phyloP scores from a whole-genome alignment of 371 early-diverging fungal species.

The Paramicrosporidium saccamoebae region DNA sequence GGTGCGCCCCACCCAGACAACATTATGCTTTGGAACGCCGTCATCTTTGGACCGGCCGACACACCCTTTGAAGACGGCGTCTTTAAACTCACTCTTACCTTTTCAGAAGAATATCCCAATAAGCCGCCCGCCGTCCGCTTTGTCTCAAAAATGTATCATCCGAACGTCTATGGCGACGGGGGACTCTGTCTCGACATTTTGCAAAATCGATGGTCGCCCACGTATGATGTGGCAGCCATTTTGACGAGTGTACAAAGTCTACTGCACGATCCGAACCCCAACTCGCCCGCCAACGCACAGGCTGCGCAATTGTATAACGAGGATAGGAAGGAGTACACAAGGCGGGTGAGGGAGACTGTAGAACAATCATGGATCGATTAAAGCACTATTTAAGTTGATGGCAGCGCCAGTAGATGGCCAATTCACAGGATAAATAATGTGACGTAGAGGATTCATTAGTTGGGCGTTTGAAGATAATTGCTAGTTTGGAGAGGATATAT shows the following conservation, averaged over 20 bases:
- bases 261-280: constrained; percentile 91
- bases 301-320: constrained; percentile 82
- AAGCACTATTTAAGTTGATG: constrained; percentile 5
- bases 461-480: too few species aligned
- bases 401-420: constrained; percentile 40
- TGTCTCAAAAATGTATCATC: constrained; percentile 92
- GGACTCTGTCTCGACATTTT: constrained; percentile 94
- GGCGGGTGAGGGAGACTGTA: constrained; percentile 71
- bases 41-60: constrained; percentile 90
- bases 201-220: constrained; percentile 91
- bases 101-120: constrained; percentile 93
- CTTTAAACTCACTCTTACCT: constrained; percentile 77
- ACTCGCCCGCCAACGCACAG: constrained; percentile 90
- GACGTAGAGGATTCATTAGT: too few species aligned
- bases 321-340: constrained; percentile 65
- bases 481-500: too few species aligned
- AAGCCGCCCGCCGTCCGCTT: constrained; percentile 94
- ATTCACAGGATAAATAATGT: constrained; percentile 60
- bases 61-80: constrained; percentile 98
- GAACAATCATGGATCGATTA: constrained; percentile 56
- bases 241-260: constrained; percentile 88
- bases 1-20: constrained; percentile 85
- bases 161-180: constrained; percentile 93
- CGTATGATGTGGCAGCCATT: constrained; percentile 83
- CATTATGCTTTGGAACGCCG: constrained; percentile 83